Evolutionary conservation across 2,329 filamentous ascomycete species (phyloP).

Genomic region (Cordyceps tenuipes): DNA sequence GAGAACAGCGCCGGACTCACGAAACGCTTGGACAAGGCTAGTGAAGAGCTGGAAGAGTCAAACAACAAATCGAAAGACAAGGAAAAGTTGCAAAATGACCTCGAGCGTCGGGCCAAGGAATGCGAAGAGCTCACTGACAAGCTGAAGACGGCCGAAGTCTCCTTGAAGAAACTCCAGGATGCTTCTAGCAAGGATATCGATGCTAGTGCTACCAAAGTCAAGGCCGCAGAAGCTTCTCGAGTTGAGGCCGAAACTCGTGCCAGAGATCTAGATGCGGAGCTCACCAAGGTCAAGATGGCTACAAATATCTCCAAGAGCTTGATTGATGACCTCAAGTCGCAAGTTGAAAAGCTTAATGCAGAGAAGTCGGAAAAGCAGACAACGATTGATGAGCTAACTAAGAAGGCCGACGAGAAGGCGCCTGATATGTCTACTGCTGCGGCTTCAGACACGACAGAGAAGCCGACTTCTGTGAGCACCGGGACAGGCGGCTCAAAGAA

Average conservation of each 20-base stretch:
- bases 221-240: constrained; percentile 30
- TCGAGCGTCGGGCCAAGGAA: constrained; percentile 39
- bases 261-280: constrained; percentile 32
- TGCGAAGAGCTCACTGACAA: constrained; percentile 43
- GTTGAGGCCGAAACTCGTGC: constrained; percentile 26
- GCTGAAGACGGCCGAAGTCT: constrained; percentile 33
- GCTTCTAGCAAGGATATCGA: constrained; percentile 27
- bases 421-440: constrained; percentile 20
- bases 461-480: constrained; percentile 16
- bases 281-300: constrained; percentile 31
- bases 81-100: constrained; percentile 40
- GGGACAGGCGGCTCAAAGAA: constrained; percentile 30
- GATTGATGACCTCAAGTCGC: constrained; percentile 28
- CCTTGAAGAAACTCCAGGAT: constrained; percentile 36
- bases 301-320: constrained; percentile 35
- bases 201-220: constrained; percentile 23
- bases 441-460: not conserved
- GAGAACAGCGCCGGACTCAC: constrained; percentile 62
- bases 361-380: constrained; percentile 24
- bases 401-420: constrained; percentile 31
- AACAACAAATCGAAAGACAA: constrained; percentile 32
- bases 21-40: constrained; percentile 58
- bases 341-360: constrained; percentile 28
- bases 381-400: constrained; percentile 33
- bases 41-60: constrained; percentile 49